Percentiles rank a stretch among this genome's conserved stretches.
phyloP scores from a whole-genome alignment of 192 early-diverging fungal genomes.

The Funneliformis geosporum region DNA sequence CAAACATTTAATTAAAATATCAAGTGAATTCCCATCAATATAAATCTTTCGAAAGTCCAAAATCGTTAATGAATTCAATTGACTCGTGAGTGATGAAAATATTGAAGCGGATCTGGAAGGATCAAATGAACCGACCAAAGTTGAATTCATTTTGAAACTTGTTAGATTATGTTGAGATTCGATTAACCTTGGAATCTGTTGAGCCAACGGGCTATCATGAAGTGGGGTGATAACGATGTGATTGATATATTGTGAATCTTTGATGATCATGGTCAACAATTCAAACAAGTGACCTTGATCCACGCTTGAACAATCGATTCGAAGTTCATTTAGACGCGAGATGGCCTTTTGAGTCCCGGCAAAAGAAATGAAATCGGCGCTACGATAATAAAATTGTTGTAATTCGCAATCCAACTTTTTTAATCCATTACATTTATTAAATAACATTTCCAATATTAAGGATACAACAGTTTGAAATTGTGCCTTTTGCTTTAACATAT shows the following conservation, averaged over 20 bases:
- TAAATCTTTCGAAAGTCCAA: constrained; percentile 5
- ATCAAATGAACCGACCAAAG: background rate
- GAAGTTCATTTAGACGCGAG: background rate
- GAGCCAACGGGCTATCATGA: background rate
- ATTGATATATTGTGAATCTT: constrained; percentile 6
- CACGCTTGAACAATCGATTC: background rate
- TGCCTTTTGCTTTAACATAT: background rate
- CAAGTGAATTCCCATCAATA: constrained; percentile 8
- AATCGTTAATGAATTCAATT: background rate
- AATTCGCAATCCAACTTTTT: constrained; percentile 5
- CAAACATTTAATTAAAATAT: constrained; percentile 22
- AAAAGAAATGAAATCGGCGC: background rate
- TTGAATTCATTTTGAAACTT: background rate
- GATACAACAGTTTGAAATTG: background rate
- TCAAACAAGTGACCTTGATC: background rate
- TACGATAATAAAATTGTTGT: background rate
- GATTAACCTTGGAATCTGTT: constrained; percentile 3
- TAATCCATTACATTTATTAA: constrained; percentile 13
- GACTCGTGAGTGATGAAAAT: constrained; percentile 12
- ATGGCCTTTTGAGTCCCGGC: background rate
- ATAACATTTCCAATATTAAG: constrained; percentile 2
- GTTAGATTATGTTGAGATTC: constrained; percentile 9
- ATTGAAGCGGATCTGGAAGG: constrained; percentile 19
- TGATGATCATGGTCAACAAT: background rate
- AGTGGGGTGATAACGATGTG: background rate